A percentile compares a stretch with the other conserved stretches of the same genome.
Evolutionary conservation across 1,284 basidiomycete genomes (phyloP).

Genomic region (Apiotrichum siamense): DNA sequence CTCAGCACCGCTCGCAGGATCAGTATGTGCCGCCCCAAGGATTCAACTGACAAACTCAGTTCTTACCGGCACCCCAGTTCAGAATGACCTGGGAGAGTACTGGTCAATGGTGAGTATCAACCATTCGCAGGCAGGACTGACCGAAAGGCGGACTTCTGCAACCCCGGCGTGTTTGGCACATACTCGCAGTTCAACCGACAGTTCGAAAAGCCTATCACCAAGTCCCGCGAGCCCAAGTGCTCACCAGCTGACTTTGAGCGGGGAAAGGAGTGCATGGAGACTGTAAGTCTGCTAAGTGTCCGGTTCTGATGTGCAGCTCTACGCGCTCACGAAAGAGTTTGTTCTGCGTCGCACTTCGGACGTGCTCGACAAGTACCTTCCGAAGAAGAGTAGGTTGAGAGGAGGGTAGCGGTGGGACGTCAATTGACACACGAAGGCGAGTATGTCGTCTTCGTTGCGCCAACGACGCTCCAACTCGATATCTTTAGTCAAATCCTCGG

Average conservation of each 20-base stretch:
- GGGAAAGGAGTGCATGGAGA: constrained; percentile 65
- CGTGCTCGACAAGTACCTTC: constrained; percentile 75
- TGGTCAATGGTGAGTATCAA: constrained; percentile 73
- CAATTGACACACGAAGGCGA: too few species aligned
- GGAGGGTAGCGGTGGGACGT: constrained; percentile 6
- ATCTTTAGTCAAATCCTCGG: constrained; percentile 61
- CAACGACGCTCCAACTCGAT: constrained; percentile 70
- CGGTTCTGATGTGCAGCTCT: constrained; percentile 53
- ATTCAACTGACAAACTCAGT: constrained; percentile 51
- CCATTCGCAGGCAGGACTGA: neutral
- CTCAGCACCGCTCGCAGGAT: constrained; percentile 68
- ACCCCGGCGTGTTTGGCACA: constrained; percentile 70
- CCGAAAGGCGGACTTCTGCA: constrained; percentile 78
- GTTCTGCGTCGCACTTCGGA: constrained; percentile 81
- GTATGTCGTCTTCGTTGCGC: too few species aligned
- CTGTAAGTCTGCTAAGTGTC: constrained; percentile 51
- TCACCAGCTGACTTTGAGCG: constrained; percentile 64
- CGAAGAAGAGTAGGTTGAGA: constrained; percentile 69
- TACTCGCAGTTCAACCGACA: constrained; percentile 69
- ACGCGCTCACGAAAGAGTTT: constrained; percentile 73
- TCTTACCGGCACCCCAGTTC: constrained; percentile 92
- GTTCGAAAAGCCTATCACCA: constrained; percentile 85
- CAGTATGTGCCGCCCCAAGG: constrained; percentile 26
- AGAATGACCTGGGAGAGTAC: constrained; percentile 93
- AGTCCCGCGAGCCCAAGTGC: constrained; percentile 73